These are phyloP conservation scores for Anethum foeniculum DNA, from an alignment of 140 eudicot species.

Conservation along the genomic window DNA sequence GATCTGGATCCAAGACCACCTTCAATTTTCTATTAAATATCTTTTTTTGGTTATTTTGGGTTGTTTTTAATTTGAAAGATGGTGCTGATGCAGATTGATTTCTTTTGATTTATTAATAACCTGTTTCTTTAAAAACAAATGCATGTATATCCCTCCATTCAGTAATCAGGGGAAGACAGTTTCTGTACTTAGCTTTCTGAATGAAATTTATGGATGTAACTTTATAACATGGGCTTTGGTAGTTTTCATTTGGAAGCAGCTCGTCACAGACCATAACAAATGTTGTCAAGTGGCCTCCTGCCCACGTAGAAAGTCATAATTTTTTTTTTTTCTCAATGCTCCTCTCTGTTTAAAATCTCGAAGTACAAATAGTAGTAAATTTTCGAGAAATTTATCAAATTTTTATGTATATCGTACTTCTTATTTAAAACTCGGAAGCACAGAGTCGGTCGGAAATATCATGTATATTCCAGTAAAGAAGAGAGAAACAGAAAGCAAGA, in stretches of 20 bases:
- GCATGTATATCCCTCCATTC: constrained; percentile 24
- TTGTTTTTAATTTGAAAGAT: constrained; percentile 18
- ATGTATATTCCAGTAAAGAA: neutral
- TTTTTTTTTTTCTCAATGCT: constrained; percentile 9
- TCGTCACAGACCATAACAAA: constrained; percentile 31
- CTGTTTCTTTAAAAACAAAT: neutral
- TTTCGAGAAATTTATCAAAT: too few species aligned
- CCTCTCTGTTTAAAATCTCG: neutral
- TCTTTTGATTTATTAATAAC: constrained; percentile 14
- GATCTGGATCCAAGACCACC: constrained; percentile 80
- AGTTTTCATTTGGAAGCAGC: constrained; percentile 41
- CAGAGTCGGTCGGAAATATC: neutral
- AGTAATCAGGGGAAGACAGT: constrained; percentile 27
- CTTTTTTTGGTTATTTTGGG: constrained; percentile 6
- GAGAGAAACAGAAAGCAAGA: neutral
- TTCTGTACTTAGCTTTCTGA: constrained; percentile 27
- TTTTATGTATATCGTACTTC: neutral
- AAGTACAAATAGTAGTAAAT: neutral
- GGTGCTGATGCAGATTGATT: constrained; percentile 35
- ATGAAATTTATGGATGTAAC: constrained; percentile 17
- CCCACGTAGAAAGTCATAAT: neutral
- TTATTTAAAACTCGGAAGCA: constrained; percentile 4
- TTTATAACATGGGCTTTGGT: constrained; percentile 16
- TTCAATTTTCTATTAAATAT: constrained; percentile 20
- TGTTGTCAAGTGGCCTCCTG: constrained; percentile 30